A percentile compares a stretch with the other conserved stretches of the same genome.
Evolutionary conservation across 148 eudicot species (phyloP).

Genomic region (Heliamphora exappendiculata): DNA sequence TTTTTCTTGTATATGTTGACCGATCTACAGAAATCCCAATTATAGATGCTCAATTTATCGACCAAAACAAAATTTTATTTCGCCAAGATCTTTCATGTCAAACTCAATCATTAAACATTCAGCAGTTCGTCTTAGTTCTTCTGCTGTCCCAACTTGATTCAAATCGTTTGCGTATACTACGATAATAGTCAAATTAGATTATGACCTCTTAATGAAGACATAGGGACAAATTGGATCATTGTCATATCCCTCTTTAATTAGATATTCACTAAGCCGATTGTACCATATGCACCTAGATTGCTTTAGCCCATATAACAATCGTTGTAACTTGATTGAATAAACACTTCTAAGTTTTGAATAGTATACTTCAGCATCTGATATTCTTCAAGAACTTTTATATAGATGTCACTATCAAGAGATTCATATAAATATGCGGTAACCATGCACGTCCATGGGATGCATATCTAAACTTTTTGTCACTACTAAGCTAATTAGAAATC

Average conservation of each 20-base stretch:
- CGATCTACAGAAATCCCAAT: background rate
- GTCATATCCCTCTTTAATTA: background rate
- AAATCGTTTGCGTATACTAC: background rate
- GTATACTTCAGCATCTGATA: background rate
- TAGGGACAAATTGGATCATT: background rate
- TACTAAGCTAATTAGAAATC: background rate
- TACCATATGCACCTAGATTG: background rate
- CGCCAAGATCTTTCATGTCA: background rate
- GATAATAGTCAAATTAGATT: background rate
- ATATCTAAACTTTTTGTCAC: background rate
- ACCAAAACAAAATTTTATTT: background rate
- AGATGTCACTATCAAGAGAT: no score
- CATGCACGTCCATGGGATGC: background rate
- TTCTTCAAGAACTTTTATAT: background rate
- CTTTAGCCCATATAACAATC: no score
- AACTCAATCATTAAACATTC: background rate
- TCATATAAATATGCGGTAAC: background rate
- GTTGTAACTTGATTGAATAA: no score
- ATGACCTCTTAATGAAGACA: background rate
- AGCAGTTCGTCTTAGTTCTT: background rate
- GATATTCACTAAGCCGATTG: background rate
- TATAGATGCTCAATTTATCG: background rate
- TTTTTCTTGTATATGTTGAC: background rate
- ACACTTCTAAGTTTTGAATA: no score
- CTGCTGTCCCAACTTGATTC: background rate